Conservation (phyloP, 768 basidiomycete species). For the Dendrothele bispora region DNA sequence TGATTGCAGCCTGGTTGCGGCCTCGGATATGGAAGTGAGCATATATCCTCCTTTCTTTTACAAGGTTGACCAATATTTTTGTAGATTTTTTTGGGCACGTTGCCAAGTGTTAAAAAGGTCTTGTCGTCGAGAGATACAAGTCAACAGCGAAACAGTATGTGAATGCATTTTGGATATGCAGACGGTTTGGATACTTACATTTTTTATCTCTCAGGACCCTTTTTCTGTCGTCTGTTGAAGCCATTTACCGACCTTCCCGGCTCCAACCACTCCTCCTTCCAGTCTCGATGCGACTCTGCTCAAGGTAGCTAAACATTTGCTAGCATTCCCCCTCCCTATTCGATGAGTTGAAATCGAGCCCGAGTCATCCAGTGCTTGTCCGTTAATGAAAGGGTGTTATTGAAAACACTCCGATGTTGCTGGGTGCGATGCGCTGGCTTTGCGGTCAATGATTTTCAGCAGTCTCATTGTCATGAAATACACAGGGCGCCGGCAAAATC, state of each 20-base stretch:
- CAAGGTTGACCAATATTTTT: constrained; percentile 4
- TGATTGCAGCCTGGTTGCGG: constrained; percentile 73
- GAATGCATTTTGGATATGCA: constrained; percentile 23
- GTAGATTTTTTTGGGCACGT: constrained; percentile 63
- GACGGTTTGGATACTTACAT: constrained; percentile 9
- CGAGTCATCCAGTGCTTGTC: constrained; percentile 42
- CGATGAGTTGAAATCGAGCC: constrained; percentile 50
- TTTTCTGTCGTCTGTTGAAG: constrained; percentile 60
- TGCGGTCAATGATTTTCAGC: constrained; percentile 48
- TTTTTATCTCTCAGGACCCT: constrained; percentile 52
- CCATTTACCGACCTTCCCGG: constrained; percentile 48
- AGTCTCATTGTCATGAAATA: constrained; percentile 50
- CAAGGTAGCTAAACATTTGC: constrained; percentile 57
- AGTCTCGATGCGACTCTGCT: constrained; percentile 47
- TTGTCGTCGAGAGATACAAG: constrained; percentile 57
- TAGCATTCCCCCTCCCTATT: constrained; percentile 55
- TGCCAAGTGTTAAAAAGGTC: constrained; percentile 54
- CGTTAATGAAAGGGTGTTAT: too few relatives aligned
- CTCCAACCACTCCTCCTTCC: constrained; percentile 37
- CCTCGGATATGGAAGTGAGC: constrained; percentile 77
- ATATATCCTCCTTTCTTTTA: not conserved
- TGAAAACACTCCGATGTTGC: too few relatives aligned
- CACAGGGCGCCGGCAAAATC: constrained; percentile 31
- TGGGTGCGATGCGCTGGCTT: constrained; percentile 47
- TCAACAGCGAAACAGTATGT: constrained; percentile 73